Percentiles rank a stretch among this genome's conserved stretches.
phyloP scores from a whole-genome alignment of 768 basidiomycete genomes.

The Lentinula sp. region DNA sequence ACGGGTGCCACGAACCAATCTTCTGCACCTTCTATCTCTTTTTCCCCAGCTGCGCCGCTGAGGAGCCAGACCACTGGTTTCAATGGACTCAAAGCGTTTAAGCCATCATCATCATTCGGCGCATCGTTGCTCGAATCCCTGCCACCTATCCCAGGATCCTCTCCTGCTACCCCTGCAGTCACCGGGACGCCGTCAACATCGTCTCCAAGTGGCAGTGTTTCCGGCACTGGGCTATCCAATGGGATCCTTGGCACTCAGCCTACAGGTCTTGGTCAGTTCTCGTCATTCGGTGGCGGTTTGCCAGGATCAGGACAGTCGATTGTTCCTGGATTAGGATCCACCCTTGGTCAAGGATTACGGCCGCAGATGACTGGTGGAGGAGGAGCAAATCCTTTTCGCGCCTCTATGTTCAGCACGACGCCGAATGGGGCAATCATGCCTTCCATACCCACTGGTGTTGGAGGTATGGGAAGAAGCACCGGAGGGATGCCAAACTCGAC shows the following conservation, averaged over 20 bases:
- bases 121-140: conserved; percentile 66
- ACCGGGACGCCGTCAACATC: conserved; percentile 19
- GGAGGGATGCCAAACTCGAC: conserved; percentile 15
- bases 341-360: conserved; percentile 46
- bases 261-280: neutral
- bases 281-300: neutral
- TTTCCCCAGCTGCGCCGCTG: conserved; percentile 21
- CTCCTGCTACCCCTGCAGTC: conserved; percentile 38
- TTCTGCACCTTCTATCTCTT: conserved; percentile 25
- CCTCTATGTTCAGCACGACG: conserved; percentile 41
- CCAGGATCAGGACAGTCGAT: conserved; percentile 11
- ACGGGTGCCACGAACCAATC: conserved; percentile 37
- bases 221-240: conserved; percentile 9
- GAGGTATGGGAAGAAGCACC: conserved; percentile 14
- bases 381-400: conserved; percentile 59
- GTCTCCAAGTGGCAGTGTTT: conserved; percentile 9
- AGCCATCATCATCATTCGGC: conserved; percentile 77
- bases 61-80: conserved; percentile 47
- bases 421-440: conserved; percentile 7
- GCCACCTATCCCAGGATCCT: conserved; percentile 66
- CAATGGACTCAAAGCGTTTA: conserved; percentile 71
- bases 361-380: conserved; percentile 57
- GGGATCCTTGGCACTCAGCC: neutral
- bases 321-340: conserved; percentile 8
- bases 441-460: conserved; percentile 6